Evolutionary conservation across 768 basidiomycete species (phyloP).

Genomic region (Tricholoma sp.): DNA sequence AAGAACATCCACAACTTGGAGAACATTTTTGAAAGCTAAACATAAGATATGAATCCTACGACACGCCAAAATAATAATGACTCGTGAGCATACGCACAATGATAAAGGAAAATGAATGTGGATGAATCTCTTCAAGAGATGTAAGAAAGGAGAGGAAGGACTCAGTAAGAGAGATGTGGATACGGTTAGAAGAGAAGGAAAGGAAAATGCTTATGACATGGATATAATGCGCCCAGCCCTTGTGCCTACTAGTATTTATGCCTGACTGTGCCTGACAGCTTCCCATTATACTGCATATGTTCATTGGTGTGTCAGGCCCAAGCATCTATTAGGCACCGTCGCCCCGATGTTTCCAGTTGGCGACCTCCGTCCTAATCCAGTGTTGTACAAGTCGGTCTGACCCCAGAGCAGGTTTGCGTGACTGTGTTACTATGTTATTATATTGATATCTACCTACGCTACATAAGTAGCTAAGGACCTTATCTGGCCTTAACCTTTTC

Average conservation of each 20-base stretch:
- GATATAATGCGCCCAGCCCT: not conserved
- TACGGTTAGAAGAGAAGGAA: not conserved
- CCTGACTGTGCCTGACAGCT: not conserved
- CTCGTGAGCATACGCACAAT: not conserved
- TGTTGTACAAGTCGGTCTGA: too few relatives aligned
- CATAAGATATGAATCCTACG: not conserved
- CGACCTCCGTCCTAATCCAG: too few relatives aligned
- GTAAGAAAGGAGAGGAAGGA: not conserved
- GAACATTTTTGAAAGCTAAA: not conserved
- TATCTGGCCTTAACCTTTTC: too few relatives aligned
- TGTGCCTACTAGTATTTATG: too few relatives aligned
- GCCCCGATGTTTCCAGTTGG: not conserved
- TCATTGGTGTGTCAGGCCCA: not conserved
- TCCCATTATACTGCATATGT: not conserved
- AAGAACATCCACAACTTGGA: not conserved
- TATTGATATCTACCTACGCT: too few relatives aligned
- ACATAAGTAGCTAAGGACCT: too few relatives aligned
- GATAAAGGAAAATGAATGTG: conserved; percentile 1
- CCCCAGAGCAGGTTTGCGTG: too few relatives aligned
- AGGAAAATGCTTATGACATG: not conserved
- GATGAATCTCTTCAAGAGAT: conserved; percentile 15
- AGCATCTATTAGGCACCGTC: not conserved
- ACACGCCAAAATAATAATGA: not conserved
- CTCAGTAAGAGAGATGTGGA: conserved; percentile 1
- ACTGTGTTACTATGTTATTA: too few relatives aligned